Evolutionary conservation across 352 stramenopile species (phyloP).

Genomic region (Sclerospora graminicola): DNA sequence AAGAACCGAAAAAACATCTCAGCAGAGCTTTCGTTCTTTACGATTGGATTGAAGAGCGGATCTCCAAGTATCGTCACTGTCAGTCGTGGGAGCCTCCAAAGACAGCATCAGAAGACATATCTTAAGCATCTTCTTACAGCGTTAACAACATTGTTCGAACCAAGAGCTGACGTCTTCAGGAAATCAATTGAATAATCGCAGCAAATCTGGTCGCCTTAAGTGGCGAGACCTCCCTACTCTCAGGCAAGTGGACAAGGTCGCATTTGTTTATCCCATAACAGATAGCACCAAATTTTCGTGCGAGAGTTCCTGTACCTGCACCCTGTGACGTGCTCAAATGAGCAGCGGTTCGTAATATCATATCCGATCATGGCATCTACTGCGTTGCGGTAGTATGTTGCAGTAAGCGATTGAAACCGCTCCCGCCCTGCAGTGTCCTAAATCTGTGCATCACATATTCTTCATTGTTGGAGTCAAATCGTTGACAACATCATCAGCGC

Average conservation of each 20-base stretch:
- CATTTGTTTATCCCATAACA: constrained; percentile 85
- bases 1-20: too few relatives aligned
- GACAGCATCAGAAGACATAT: too few relatives aligned
- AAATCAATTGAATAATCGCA: constrained; percentile 83
- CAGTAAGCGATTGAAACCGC: constrained; percentile 86
- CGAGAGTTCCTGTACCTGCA: constrained; percentile 80
- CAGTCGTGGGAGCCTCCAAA: too few relatives aligned
- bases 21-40: too few relatives aligned
- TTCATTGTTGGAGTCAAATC: too few relatives aligned
- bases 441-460: too few relatives aligned
- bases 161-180: too few relatives aligned
- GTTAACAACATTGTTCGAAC: too few relatives aligned
- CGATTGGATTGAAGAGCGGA: too few relatives aligned
- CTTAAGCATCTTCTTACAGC: too few relatives aligned
- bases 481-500: too few relatives aligned
- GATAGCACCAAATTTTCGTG: constrained; percentile 78
- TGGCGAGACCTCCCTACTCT: constrained; percentile 76
- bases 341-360: constrained; percentile 84
- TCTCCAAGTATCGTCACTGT: too few relatives aligned
- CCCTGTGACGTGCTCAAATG: constrained; percentile 69
- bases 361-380: constrained; percentile 89
- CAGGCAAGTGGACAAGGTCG: constrained; percentile 63
- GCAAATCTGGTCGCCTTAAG: constrained; percentile 78
- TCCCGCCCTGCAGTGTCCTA: constrained; percentile 87
- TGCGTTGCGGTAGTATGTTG: constrained; percentile 88